These are phyloP conservation scores for Microbotryum scabiosae DNA, from an alignment of 1,284 basidiomycete species.

Conservation along the genomic window DNA sequence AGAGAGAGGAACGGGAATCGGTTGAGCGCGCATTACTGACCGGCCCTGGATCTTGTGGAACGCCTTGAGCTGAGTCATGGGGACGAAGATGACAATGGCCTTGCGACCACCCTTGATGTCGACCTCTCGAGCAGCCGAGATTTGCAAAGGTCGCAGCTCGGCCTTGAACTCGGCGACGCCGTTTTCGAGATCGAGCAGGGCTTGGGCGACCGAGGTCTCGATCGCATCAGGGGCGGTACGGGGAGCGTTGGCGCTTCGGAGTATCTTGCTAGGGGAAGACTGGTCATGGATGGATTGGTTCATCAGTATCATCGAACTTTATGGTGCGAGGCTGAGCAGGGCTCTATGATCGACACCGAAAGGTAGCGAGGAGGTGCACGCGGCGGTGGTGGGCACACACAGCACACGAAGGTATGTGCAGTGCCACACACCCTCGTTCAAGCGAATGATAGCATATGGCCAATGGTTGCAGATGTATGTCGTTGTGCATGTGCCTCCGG, in stretches of 20 bases:
- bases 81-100: conserved; percentile 97
- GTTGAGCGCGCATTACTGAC: conserved; percentile 6
- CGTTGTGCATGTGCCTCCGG: too few relatives aligned
- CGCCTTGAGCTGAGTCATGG: conserved; percentile 94
- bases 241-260: conserved; percentile 92
- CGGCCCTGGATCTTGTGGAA: conserved; percentile 98
- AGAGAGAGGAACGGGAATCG: conserved; percentile 14
- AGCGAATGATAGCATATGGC: too few relatives aligned
- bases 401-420: too few relatives aligned
- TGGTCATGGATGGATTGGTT: neutral
- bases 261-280: conserved; percentile 42
- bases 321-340: too few relatives aligned
- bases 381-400: too few relatives aligned
- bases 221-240: conserved; percentile 80
- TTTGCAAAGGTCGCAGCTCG: conserved; percentile 91
- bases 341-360: too few relatives aligned
- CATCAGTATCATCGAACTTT: too few relatives aligned
- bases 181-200: conserved; percentile 93
- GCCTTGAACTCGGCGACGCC: conserved; percentile 95
- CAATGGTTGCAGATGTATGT: too few relatives aligned
- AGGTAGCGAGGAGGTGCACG: too few relatives aligned
- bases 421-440: too few relatives aligned
- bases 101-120: conserved; percentile 99
- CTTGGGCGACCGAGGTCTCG: conserved; percentile 88
- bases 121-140: conserved; percentile 96